Evolutionary conservation across 495 filamentous ascomycete species (phyloP).

Genomic region (Zalerion maritima): DNA sequence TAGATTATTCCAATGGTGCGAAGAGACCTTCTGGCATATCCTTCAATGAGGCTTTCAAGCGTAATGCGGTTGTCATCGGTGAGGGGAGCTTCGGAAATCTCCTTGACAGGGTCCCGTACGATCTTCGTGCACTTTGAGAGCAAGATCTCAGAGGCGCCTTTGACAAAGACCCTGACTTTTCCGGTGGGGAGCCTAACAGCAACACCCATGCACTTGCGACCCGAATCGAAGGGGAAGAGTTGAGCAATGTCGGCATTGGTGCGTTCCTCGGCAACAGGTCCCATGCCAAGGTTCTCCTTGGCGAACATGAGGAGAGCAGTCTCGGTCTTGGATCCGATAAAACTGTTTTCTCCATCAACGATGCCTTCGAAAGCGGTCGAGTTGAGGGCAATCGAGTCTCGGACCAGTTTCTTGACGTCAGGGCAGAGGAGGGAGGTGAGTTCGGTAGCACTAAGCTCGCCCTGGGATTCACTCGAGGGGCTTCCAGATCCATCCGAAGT

Average conservation of each 20-base stretch:
- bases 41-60: slow-evolving; percentile 51
- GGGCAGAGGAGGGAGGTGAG: slow-evolving; percentile 43
- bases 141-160: slow-evolving; percentile 83
- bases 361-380: slow-evolving; percentile 84
- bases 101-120: slow-evolving; percentile 53
- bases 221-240: slow-evolving; percentile 74
- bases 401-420: slow-evolving; percentile 46
- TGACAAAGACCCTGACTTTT: slow-evolving; percentile 59
- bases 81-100: slow-evolving; percentile 38
- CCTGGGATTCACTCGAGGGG: slow-evolving; percentile 11
- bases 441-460: slow-evolving; percentile 41
- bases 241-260: slow-evolving; percentile 55
- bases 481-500: slow-evolving; percentile 16
- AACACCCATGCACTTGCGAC: slow-evolving; percentile 77
- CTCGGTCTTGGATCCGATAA: slow-evolving; percentile 84
- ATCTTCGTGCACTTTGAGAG: slow-evolving; percentile 56
- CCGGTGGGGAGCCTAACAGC: slow-evolving; percentile 54
- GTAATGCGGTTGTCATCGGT: slow-evolving; percentile 42
- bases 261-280: slow-evolving; percentile 51
- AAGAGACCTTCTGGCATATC: slow-evolving; percentile 68
- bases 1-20: slow-evolving; percentile 80
- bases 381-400: slow-evolving; percentile 68
- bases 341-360: slow-evolving; percentile 51
- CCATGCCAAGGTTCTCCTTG: slow-evolving; percentile 62
- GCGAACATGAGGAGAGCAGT: slow-evolving; percentile 69